phyloP scores from a whole-genome alignment of 371 early-diverging fungal genomes.

The Phascolomyces articulosus region DNA sequence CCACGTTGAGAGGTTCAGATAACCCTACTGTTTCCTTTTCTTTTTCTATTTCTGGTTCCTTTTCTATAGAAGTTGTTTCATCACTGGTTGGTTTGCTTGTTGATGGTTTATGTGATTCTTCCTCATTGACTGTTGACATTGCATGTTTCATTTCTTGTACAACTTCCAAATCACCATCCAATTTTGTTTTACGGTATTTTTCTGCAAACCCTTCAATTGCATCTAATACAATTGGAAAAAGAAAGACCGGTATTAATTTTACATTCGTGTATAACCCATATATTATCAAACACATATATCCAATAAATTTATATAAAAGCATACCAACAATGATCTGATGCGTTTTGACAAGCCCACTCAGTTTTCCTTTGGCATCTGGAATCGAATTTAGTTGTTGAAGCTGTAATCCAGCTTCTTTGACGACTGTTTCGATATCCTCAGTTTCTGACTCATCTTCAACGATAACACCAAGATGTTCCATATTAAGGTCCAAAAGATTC shows the following conservation, averaged over 20 bases:
- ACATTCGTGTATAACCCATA: too few species aligned
- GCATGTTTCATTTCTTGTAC: conserved; percentile 37
- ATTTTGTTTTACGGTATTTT: conserved; percentile 18
- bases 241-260: too few species aligned
- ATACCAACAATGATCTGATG: conserved; percentile 56
- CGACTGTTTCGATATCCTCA: conserved; percentile 39
- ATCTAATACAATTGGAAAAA: too few species aligned
- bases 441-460: conserved; percentile 42
- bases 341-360: conserved; percentile 46
- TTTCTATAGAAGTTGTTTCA: too few species aligned
- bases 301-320: background rate
- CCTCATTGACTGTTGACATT: conserved; percentile 26
- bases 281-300: background rate
- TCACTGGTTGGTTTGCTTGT: background rate
- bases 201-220: conserved; percentile 30
- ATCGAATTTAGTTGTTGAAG: conserved; percentile 52
- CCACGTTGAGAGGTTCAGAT: background rate
- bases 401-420: conserved; percentile 48
- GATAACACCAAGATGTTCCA: conserved; percentile 63
- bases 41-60: background rate
- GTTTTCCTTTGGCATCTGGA: conserved; percentile 50
- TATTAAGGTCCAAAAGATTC: conserved; percentile 59
- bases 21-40: background rate
- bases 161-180: conserved; percentile 18
- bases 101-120: background rate